A percentile compares a stretch with the other conserved stretches of the same genome.
Conservation (phyloP, 352 stramenopile species). For the Blastocystis hominis region DNA sequence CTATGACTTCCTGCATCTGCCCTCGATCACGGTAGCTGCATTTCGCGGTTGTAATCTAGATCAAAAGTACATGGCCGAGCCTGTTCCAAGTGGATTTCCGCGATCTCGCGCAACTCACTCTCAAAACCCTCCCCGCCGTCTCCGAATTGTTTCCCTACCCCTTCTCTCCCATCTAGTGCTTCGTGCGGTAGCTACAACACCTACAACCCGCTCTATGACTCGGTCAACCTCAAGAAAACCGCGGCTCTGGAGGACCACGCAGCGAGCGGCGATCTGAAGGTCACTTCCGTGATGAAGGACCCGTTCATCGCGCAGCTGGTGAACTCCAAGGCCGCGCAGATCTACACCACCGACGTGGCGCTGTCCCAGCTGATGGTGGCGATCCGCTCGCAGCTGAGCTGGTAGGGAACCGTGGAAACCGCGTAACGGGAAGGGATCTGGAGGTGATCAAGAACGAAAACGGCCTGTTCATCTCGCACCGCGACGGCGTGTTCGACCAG, state of each 20-base stretch:
- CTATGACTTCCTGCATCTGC: neutral
- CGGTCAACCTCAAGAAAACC: constrained; percentile 75
- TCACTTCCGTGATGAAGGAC: constrained; percentile 87
- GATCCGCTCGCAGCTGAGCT: constrained; percentile 84
- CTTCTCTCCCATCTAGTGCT: neutral
- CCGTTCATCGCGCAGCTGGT: constrained; percentile 82
- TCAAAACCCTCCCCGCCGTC: neutral
- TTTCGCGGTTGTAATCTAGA: neutral
- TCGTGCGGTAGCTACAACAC: constrained; percentile 81
- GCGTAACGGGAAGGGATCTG: neutral
- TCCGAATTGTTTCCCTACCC: neutral
- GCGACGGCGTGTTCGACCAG: constrained; percentile 73
- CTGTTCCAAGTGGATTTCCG: neutral
- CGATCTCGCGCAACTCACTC: neutral
- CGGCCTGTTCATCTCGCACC: constrained; percentile 79
- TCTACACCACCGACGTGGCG: constrained; percentile 91
- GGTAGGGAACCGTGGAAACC: constrained; percentile 64
- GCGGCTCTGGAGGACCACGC: constrained; percentile 66
- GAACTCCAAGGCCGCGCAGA: constrained; percentile 75
- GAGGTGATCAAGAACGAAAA: constrained; percentile 61
- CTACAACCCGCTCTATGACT: constrained; percentile 86
- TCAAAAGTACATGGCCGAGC: neutral
- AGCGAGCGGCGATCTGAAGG: constrained; percentile 82
- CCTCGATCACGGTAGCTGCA: neutral
- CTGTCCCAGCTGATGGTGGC: constrained; percentile 88